Percentiles rank a stretch among this genome's conserved stretches.
phyloP scores from a whole-genome alignment of 176 grass and related monocot species.

The Carex parvula region DNA sequence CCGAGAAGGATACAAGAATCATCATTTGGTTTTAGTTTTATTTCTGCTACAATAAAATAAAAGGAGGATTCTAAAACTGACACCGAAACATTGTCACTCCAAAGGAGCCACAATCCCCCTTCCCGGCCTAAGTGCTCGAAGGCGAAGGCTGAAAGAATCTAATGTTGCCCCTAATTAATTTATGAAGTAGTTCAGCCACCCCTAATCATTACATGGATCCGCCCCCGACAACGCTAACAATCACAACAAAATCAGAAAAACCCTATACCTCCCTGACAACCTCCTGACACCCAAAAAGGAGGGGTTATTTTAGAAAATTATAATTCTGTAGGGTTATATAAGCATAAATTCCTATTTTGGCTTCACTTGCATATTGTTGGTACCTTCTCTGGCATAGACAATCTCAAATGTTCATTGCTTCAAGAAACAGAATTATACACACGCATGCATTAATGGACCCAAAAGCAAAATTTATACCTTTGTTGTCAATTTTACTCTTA shows the following conservation, averaged over 20 bases:
- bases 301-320: background rate
- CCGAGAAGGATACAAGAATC: too few relatives aligned
- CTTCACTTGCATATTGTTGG: background rate
- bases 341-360: background rate
- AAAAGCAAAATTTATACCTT: slow-evolving; percentile 19
- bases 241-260: background rate
- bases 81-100: too few relatives aligned
- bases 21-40: too few relatives aligned
- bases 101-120: too few relatives aligned
- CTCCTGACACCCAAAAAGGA: background rate
- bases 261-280: background rate
- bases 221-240: background rate
- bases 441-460: slow-evolving; percentile 17
- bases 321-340: background rate
- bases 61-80: too few relatives aligned
- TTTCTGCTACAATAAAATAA: too few relatives aligned
- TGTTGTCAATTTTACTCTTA: slow-evolving; percentile 15
- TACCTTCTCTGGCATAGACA: slow-evolving; percentile 16
- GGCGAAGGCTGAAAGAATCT: too few relatives aligned
- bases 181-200: too few relatives aligned
- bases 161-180: too few relatives aligned
- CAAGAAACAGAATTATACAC: background rate
- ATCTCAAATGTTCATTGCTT: slow-evolving; percentile 26
- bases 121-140: too few relatives aligned
- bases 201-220: too few relatives aligned